Percentiles rank a stretch among this genome's conserved stretches.
Evolutionary conservation across 2,329 filamentous ascomycete species (phyloP).

Genomic region (Elsinoe ampelina): DNA sequence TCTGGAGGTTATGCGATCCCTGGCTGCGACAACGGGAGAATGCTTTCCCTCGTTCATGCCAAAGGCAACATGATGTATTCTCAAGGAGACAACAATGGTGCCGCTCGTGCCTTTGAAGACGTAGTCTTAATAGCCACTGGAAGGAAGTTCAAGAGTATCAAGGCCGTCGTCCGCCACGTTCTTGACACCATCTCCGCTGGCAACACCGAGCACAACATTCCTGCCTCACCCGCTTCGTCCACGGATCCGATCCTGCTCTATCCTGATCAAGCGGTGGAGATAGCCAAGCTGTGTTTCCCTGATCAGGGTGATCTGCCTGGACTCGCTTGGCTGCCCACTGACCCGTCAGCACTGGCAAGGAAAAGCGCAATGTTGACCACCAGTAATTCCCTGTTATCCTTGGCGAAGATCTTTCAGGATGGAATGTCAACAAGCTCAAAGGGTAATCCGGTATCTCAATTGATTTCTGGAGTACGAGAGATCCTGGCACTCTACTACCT

Average conservation of each 20-base stretch:
- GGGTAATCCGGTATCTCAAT: conserved; percentile 23
- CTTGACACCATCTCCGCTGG: conserved; percentile 52
- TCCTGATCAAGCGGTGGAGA: conserved; percentile 74
- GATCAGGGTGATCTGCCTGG: conserved; percentile 69
- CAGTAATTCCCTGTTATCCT: conserved; percentile 85
- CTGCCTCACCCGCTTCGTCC: conserved; percentile 26
- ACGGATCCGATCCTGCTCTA: conserved; percentile 65
- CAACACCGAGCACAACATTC: conserved; percentile 22
- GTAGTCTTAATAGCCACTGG: conserved; percentile 83
- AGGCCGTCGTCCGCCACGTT: conserved; percentile 69
- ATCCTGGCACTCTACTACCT: conserved; percentile 93
- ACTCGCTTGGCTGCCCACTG: conserved; percentile 51
- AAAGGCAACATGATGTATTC: conserved; percentile 98
- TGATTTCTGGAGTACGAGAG: conserved; percentile 70
- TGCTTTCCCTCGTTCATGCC: conserved; percentile 87
- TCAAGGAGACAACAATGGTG: conserved; percentile 68
- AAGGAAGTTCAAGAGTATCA: conserved; percentile 58
- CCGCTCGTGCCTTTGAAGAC: conserved; percentile 87
- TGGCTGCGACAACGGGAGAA: conserved; percentile 79
- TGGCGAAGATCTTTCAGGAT: conserved; percentile 97
- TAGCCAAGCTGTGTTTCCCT: conserved; percentile 73
- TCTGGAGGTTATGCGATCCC: conserved; percentile 79
- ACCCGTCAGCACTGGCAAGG: conserved; percentile 56
- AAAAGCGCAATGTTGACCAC: conserved; percentile 83
- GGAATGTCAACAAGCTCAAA: conserved; percentile 68